Evolutionary conservation across 352 stramenopile species (phyloP).

Genomic region (Pythium sukuiense): DNA sequence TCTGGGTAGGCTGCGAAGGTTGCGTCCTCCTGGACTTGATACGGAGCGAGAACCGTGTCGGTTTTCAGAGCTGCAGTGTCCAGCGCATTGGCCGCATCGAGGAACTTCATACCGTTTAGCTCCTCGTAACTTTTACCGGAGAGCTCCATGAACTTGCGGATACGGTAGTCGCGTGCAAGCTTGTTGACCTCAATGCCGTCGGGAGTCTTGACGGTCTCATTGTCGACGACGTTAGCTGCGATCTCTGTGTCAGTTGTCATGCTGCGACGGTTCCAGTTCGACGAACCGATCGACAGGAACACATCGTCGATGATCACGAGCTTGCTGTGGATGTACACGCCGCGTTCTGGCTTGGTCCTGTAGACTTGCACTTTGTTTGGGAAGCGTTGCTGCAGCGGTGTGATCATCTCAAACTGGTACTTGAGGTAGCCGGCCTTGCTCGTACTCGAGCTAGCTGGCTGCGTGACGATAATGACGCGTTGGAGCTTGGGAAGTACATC

Average conservation of each 20-base stretch:
- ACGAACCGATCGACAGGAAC: conserved; percentile 80
- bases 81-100: too few relatives aligned
- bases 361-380: conserved; percentile 61
- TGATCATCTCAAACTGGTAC: conserved; percentile 63
- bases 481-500: conserved; percentile 43
- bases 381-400: conserved; percentile 48
- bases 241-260: conserved; percentile 74
- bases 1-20: too few relatives aligned
- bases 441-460: conserved; percentile 32
- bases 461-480: conserved; percentile 55
- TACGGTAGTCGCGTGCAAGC: too few relatives aligned
- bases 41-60: too few relatives aligned
- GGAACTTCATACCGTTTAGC: too few relatives aligned
- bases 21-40: too few relatives aligned
- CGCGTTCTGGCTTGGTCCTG: conserved; percentile 41
- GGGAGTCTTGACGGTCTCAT: background rate
- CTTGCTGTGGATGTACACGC: conserved; percentile 83
- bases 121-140: too few relatives aligned
- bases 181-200: too few relatives aligned
- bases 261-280: conserved; percentile 92
- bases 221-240: conserved; percentile 51
- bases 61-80: too few relatives aligned
- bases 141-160: too few relatives aligned
- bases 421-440: conserved; percentile 58
- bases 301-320: conserved; percentile 85